phyloP scores from a whole-genome alignment of 306 rosid genomes.

The Mimosa pudica region DNA sequence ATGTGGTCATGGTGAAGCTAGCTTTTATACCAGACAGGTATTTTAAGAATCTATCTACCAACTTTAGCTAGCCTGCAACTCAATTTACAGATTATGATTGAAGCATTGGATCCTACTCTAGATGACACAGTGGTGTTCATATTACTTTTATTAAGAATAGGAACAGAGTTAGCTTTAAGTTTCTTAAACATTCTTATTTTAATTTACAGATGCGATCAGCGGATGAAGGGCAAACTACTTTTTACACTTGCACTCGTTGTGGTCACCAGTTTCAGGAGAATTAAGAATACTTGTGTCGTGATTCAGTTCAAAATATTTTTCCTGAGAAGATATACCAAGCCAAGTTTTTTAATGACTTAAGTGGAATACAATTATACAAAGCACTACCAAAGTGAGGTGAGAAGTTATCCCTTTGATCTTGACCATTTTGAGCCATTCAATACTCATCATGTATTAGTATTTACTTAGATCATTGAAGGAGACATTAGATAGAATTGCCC shows the following conservation, averaged over 20 bases:
- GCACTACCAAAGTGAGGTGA: background rate
- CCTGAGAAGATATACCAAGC: background rate
- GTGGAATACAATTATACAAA: too few relatives aligned
- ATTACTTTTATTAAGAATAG: conserved; percentile 16
- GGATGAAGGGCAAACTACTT: conserved; percentile 59
- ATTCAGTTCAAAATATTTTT: background rate
- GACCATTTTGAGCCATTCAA: background rate
- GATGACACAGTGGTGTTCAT: conserved; percentile 6
- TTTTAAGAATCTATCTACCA: conserved; percentile 7
- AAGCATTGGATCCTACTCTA: background rate
- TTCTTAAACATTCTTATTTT: conserved; percentile 15
- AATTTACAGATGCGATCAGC: conserved; percentile 54
- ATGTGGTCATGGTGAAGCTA: conserved; percentile 78
- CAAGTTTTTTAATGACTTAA: background rate
- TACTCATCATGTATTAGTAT: background rate
- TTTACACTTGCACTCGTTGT: conserved; percentile 47
- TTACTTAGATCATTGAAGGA: background rate
- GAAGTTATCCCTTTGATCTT: background rate
- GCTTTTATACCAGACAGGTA: conserved; percentile 52
- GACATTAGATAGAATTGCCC: background rate
- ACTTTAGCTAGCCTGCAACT: too few relatives aligned
- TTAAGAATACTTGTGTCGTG: background rate
- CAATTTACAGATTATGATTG: background rate
- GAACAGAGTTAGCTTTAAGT: conserved; percentile 2
- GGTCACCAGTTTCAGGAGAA: conserved; percentile 50